Evolutionary conservation across 75 land plant species (phyloP), one percentile per base, ranked within the genome.

Genomic region (Pinus tabuliformis): DNA sequence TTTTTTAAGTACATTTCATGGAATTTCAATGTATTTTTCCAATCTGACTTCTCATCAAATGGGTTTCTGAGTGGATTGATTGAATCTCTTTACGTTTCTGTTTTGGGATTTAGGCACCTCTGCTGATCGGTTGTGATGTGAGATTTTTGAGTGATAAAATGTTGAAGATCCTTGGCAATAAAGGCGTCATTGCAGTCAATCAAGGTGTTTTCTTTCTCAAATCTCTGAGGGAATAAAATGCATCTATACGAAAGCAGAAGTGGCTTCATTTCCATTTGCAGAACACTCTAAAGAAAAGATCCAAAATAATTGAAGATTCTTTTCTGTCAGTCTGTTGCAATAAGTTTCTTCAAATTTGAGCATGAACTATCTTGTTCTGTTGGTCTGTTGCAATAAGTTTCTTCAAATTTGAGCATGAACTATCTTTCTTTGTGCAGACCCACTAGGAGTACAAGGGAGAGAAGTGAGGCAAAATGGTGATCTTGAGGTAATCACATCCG

Each of bases 51-150:
- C 11, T 1, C 52, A 49, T 49, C 39, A 73, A 49, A 49, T 49
- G 52, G 52, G 52, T 49, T 49, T 8, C 11, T 49, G 52, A 9
- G 11, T 49, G 52, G 52, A 49, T 49, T 49, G 52, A 8, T 49
- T 49, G 52, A 49, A 49, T 49, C 52, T 49, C 52, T 49, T 49
- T 49, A 49, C 8, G 52, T 49, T 49, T 49, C 11, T 49, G 52
- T 49, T 49, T 49, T 8, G 52, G 24, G 8, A 20, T 84, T 60
- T 83, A 93, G 96, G 91, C 97, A 28, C 97, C 97, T 56, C 85
- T 94, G 33, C 54, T 94, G 49, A 80, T 94, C 68, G 97, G 97
- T 24, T 94, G 95, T 79, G 97, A 94, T 79, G 77, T 92, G 30
- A 81, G 93, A 60, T 81, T 80, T 70, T 81, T 87, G 71, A 80